phyloP scores from a whole-genome alignment of 2,329 filamentous ascomycete species.

The Trichoderma guizhouense region DNA sequence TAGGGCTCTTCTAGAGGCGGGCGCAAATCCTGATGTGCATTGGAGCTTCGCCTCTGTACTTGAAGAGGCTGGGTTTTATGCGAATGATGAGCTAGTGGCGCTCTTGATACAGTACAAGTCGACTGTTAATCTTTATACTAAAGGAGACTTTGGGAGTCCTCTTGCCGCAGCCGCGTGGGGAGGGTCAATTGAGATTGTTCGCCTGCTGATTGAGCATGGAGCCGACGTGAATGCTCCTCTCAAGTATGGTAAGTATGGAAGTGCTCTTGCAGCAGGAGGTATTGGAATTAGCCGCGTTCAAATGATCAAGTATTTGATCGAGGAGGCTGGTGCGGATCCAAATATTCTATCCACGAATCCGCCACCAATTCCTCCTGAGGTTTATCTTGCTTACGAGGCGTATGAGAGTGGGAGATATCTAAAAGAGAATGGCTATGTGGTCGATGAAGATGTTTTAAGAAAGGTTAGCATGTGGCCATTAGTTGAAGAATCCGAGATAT shows the following conservation, averaged over 20 bases:
- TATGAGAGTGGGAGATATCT: neutral
- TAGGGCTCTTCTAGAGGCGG: neutral
- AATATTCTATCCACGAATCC: neutral
- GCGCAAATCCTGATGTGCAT: neutral
- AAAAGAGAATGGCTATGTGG: neutral
- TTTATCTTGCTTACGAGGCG: too few species aligned
- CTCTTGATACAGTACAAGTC: neutral
- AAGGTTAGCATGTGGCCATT: neutral
- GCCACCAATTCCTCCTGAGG: neutral
- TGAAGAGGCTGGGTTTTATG: too few species aligned
- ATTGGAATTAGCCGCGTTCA: accelerated
- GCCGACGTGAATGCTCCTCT: neutral
- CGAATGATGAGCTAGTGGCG: neutral
- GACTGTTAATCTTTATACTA: neutral
- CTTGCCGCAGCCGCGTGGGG: neutral
- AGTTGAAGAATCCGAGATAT: neutral
- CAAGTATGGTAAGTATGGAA: neutral
- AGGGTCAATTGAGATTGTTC: neutral
- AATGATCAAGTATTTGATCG: neutral
- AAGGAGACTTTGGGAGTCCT: neutral
- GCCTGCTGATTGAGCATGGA: neutral
- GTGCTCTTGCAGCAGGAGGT: neutral
- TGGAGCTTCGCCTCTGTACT: too few species aligned
- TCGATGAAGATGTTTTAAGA: neutral
- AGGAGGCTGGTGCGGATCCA: neutral